Percentiles rank a stretch among this genome's conserved stretches.
These are phyloP conservation scores for Berberis thunbergii DNA, from an alignment of 164 flowering plant genomes.

Conservation along the genomic window DNA sequence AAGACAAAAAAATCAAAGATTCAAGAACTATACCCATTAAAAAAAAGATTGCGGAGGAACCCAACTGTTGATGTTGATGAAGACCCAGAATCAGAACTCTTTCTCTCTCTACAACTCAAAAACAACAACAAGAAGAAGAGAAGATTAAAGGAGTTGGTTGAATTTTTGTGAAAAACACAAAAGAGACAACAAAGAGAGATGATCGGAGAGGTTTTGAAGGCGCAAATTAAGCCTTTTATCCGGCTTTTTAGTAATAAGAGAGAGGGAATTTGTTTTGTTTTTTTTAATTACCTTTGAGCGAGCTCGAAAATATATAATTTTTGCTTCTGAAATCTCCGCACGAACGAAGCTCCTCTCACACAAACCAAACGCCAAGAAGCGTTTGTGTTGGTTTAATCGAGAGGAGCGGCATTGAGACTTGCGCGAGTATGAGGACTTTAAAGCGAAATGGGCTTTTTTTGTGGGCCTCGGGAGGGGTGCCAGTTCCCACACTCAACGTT, in stretches of 20 bases:
- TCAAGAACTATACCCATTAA: background rate
- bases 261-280: background rate
- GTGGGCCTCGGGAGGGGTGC: conserved; percentile 5
- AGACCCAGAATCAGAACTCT: background rate
- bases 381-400: too few relatives aligned
- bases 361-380: too few relatives aligned
- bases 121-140: background rate
- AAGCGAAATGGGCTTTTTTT: background rate
- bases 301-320: too few relatives aligned
- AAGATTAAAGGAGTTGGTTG: background rate
- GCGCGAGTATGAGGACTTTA: background rate
- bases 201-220: background rate
- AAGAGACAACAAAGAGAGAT: background rate
- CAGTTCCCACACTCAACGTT: conserved; percentile 26
- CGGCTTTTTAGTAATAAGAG: background rate
- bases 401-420: background rate
- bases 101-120: background rate
- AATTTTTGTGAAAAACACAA: background rate
- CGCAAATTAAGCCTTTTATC: conserved; percentile 12
- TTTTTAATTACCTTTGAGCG: background rate
- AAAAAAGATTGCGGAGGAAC: too few relatives aligned
- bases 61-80: too few relatives aligned
- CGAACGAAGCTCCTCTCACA: too few relatives aligned
- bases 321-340: too few relatives aligned
- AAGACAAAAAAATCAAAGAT: too few relatives aligned